Percentiles rank a stretch among this genome's conserved stretches.
Conservation (phyloP, 1,139 yeast species). For the Geotrichum fermentans region DNA sequence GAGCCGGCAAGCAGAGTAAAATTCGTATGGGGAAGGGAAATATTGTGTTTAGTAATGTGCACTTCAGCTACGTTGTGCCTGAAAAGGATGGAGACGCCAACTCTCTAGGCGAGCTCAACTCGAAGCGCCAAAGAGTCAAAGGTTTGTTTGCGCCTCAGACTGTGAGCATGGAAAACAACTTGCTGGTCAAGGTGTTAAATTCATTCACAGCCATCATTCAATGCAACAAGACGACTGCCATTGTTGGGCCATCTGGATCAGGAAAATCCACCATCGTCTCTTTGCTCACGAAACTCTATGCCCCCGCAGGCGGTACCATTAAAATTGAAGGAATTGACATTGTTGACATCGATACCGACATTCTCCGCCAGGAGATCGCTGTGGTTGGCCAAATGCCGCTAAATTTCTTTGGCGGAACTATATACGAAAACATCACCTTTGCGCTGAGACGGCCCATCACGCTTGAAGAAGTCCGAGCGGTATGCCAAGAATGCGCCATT, state of each 20-base stretch:
- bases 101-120: neutral
- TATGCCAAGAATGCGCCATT: slow-evolving; percentile 34
- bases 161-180: neutral
- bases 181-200: slow-evolving; percentile 21
- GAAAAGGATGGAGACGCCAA: neutral
- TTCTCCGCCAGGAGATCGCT: slow-evolving; percentile 62
- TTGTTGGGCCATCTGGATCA: slow-evolving; percentile 86
- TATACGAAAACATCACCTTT: slow-evolving; percentile 69
- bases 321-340: slow-evolving; percentile 59
- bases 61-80: slow-evolving; percentile 18
- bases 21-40: slow-evolving; percentile 7
- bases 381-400: slow-evolving; percentile 85
- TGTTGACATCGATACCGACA: slow-evolving; percentile 53
- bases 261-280: slow-evolving; percentile 83
- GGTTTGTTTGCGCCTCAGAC: slow-evolving; percentile 17
- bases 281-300: slow-evolving; percentile 60
- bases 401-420: slow-evolving; percentile 63
- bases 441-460: slow-evolving; percentile 39
- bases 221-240: slow-evolving; percentile 68
- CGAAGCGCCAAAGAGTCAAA: slow-evolving; percentile 24
- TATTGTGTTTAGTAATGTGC: slow-evolving; percentile 17
- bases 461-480: slow-evolving; percentile 34
- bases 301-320: slow-evolving; percentile 54
- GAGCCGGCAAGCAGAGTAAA: slow-evolving; percentile 16
- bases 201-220: slow-evolving; percentile 43